phyloP scores from a whole-genome alignment of 2,329 filamentous ascomycete genomes.

The Botrytis cinerea region DNA sequence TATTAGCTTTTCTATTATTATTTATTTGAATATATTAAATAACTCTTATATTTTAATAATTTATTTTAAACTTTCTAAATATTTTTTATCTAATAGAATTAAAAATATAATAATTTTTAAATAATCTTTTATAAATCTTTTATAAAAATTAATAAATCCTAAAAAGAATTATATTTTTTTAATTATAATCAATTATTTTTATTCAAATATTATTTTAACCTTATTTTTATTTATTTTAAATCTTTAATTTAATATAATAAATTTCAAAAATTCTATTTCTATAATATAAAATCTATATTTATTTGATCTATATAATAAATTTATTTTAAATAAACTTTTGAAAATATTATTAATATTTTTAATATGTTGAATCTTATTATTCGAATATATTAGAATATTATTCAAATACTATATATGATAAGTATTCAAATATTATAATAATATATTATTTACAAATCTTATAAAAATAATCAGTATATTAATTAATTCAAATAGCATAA shows the following conservation, averaged over 20 bases:
- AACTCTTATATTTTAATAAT: background rate
- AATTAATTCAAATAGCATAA: too few relatives aligned
- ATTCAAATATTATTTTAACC: too few relatives aligned
- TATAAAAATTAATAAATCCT: background rate
- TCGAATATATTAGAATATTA: background rate
- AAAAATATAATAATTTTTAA: background rate
- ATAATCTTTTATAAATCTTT: background rate
- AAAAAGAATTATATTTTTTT: background rate
- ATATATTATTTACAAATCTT: too few relatives aligned
- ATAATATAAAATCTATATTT: background rate
- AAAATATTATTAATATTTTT: background rate
- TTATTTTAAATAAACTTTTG: background rate
- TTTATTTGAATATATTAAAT: background rate
- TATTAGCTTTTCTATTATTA: background rate
- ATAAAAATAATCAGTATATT: too few relatives aligned
- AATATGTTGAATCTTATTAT: background rate
- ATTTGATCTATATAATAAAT: background rate
- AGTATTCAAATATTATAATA: too few relatives aligned
- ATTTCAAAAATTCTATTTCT: background rate
- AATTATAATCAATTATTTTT: fast-evolving
- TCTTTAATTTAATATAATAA: background rate
- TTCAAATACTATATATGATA: too few relatives aligned
- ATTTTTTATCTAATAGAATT: background rate
- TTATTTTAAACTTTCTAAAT: background rate
- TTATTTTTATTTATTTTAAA: too few relatives aligned